A percentile compares a stretch with the other conserved stretches of the same genome.
These are phyloP conservation scores for Perkinsus marinus DNA, from an alignment of 169 alveolate species.

Conservation along the genomic window DNA sequence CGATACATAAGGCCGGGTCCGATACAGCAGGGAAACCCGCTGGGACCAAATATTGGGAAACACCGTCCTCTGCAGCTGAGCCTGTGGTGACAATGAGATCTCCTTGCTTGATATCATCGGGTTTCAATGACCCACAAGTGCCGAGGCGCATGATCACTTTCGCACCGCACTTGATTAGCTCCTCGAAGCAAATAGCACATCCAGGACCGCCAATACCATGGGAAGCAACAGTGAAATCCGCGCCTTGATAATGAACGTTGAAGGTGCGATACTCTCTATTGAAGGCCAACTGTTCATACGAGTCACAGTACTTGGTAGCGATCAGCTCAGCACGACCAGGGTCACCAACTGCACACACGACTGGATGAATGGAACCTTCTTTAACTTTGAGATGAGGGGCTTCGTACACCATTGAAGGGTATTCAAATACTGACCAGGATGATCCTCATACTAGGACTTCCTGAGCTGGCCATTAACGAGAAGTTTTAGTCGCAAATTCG, in stretches of 20 bases:
- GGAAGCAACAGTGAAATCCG: slow-evolving; percentile 25
- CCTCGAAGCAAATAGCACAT: slow-evolving; percentile 29
- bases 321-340: slow-evolving; percentile 31
- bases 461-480: not conserved
- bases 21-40: slow-evolving; percentile 31
- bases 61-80: slow-evolving; percentile 32
- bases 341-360: slow-evolving; percentile 30
- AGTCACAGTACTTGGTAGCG: slow-evolving; percentile 16
- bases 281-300: slow-evolving; percentile 22
- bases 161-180: slow-evolving; percentile 23
- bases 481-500: too few relatives aligned
- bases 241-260: slow-evolving; percentile 20
- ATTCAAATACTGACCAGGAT: too few relatives aligned
- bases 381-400: slow-evolving; percentile 18
- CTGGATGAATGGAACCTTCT: slow-evolving; percentile 10
- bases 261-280: slow-evolving; percentile 26
- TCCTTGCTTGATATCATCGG: slow-evolving; percentile 23
- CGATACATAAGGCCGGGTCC: slow-evolving; percentile 21
- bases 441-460: too few relatives aligned
- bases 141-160: slow-evolving; percentile 10
- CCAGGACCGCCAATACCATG: slow-evolving; percentile 35
- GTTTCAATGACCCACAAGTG: slow-evolving; percentile 31
- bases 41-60: slow-evolving; percentile 16
- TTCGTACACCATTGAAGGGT: not conserved
- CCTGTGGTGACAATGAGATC: slow-evolving; percentile 26